These are phyloP conservation scores for Monilinia fructigena DNA, from an alignment of 2,329 filamentous ascomycete genomes.

Conservation along the genomic window DNA sequence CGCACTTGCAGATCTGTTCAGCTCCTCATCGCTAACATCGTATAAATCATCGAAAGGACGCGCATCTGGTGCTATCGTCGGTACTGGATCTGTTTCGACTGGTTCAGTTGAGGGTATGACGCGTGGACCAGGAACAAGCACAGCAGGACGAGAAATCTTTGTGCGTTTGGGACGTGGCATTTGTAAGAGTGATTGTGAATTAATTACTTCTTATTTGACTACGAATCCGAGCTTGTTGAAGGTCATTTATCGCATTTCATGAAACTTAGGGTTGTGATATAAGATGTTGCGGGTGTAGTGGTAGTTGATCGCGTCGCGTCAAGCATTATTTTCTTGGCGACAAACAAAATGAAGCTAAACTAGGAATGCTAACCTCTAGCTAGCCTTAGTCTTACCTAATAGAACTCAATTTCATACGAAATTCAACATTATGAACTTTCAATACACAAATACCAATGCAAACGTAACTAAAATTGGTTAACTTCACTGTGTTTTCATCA, in stretches of 20 bases:
- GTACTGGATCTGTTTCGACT: constrained; percentile 8
- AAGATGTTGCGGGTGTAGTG: background rate
- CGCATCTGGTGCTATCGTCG: constrained; percentile 7
- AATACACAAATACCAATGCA: background rate
- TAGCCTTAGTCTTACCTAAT: background rate
- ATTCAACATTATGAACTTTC: background rate
- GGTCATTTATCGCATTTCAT: background rate
- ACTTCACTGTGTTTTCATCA: no score
- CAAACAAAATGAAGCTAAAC: background rate
- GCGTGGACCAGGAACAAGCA: background rate
- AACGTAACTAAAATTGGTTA: background rate
- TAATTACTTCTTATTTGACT: background rate
- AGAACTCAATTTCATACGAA: no score
- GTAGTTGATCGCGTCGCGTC: background rate
- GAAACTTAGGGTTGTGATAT: background rate
- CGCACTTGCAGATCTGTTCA: constrained; percentile 23
- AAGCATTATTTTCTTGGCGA: constrained; percentile 1
- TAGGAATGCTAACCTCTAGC: no score
- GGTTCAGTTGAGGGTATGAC: background rate
- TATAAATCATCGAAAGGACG: constrained; percentile 36
- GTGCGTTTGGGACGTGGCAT: constrained; percentile 18
- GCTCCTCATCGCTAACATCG: constrained; percentile 38
- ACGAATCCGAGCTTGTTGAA: background rate
- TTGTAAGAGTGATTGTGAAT: background rate
- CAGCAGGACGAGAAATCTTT: constrained; percentile 4